These are phyloP conservation scores for Thozetella sp. DNA, from an alignment of 495 filamentous ascomycete species.

Conservation along the genomic window DNA sequence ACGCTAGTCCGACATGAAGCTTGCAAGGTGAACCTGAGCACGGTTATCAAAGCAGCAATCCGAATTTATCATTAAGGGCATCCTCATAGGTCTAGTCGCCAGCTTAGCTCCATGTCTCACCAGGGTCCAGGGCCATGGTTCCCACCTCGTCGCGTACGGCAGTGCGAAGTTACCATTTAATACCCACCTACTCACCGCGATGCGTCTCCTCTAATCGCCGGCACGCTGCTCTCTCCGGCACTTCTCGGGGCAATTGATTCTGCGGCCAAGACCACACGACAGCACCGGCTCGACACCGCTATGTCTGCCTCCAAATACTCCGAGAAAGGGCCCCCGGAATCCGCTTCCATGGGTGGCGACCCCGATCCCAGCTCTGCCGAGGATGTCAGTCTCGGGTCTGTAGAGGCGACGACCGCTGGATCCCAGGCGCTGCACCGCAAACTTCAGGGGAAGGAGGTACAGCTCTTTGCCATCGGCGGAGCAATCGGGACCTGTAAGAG, in stretches of 20 bases:
- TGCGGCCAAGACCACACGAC: background rate
- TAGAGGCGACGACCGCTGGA: background rate
- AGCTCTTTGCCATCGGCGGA: constrained; percentile 40
- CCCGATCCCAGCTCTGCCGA: background rate
- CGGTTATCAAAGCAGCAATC: background rate
- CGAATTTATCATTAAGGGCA: background rate
- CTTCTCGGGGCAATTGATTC: background rate
- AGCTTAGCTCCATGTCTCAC: background rate
- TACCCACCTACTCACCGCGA: background rate
- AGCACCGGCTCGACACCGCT: background rate
- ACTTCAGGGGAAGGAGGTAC: constrained; percentile 36
- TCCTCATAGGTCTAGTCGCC: background rate
- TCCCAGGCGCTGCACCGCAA: constrained; percentile 23
- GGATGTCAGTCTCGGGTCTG: background rate
- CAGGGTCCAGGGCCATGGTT: too few species aligned
- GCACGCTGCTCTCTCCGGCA: background rate
- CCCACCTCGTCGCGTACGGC: too few species aligned
- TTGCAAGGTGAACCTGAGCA: background rate
- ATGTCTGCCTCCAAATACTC: constrained; percentile 1
- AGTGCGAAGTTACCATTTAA: background rate
- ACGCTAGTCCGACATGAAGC: background rate
- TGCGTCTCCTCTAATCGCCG: background rate
- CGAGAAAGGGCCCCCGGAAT: background rate
- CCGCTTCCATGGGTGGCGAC: background rate
- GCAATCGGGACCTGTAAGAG: constrained; percentile 63